Percentiles rank a stretch among this genome's conserved stretches.
phyloP scores from a whole-genome alignment of 2,329 filamentous ascomycete species.

The Fusarium luffae region DNA sequence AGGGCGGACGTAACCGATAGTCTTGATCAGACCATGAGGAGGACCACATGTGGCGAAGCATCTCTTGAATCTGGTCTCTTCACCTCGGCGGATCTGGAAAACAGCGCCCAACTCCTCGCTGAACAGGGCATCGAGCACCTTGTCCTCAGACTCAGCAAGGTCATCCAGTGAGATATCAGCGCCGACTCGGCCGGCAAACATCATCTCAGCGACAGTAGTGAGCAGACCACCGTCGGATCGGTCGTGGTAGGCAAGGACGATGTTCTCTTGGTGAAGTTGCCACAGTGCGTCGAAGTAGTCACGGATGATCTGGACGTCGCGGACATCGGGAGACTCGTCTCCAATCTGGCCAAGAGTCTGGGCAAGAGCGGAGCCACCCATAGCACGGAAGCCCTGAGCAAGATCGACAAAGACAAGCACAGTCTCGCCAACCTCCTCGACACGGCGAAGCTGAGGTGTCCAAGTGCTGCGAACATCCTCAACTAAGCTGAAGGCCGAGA shows the following conservation, averaged over 20 bases:
- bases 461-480: slow-evolving; percentile 86
- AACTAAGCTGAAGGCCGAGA: slow-evolving; percentile 90
- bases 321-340: slow-evolving; percentile 85
- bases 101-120: slow-evolving; percentile 96
- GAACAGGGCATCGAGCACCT: slow-evolving; percentile 84
- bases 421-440: slow-evolving; percentile 89
- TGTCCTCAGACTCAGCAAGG: slow-evolving; percentile 70
- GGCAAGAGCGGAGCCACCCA: slow-evolving; percentile 91
- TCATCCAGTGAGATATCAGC: slow-evolving; percentile 86
- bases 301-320: slow-evolving; percentile 80
- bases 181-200: slow-evolving; percentile 94
- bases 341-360: slow-evolving; percentile 91
- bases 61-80: slow-evolving; percentile 86
- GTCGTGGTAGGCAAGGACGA: slow-evolving; percentile 94
- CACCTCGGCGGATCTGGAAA: slow-evolving; percentile 89
- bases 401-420: slow-evolving; percentile 92
- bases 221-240: slow-evolving; percentile 92
- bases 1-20: slow-evolving; percentile 80
- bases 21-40: slow-evolving; percentile 82
- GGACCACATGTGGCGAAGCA: slow-evolving; percentile 93
- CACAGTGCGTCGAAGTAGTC: slow-evolving; percentile 91
- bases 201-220: slow-evolving; percentile 94
- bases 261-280: slow-evolving; percentile 67
- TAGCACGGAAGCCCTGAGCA: slow-evolving; percentile 79
- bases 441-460: slow-evolving; percentile 87